Percentiles rank a stretch among this genome's conserved stretches.
Evolutionary conservation across 306 rosid species (phyloP).

Genomic region (Prunus fruticosa): DNA sequence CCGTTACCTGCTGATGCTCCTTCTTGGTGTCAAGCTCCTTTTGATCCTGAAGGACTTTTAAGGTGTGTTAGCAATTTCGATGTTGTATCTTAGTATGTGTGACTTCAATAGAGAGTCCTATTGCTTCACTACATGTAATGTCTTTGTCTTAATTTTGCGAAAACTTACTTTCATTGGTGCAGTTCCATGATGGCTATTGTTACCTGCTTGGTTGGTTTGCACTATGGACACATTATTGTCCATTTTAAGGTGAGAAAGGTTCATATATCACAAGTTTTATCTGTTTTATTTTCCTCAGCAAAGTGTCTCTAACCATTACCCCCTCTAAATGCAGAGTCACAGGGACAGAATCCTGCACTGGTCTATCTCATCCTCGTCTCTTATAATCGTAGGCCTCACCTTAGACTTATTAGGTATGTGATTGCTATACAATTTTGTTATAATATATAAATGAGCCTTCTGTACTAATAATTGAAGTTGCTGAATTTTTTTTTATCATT

Average conservation of each 20-base stretch:
- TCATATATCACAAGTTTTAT: not conserved
- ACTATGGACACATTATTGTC: constrained; percentile 80
- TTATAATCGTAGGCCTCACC: constrained; percentile 53
- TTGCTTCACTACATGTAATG: not conserved
- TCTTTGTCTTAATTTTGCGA: not conserved
- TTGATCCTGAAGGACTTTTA: constrained; percentile 95
- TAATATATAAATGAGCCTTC: not conserved
- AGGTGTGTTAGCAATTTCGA: constrained; percentile 41
- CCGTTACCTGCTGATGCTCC: constrained; percentile 91
- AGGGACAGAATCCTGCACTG: constrained; percentile 69
- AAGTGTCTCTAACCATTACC: not conserved
- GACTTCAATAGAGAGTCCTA: not conserved
- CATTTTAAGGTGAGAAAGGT: constrained; percentile 49
- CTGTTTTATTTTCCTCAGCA: not conserved
- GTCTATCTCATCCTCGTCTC: constrained; percentile 67
- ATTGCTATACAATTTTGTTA: not conserved
- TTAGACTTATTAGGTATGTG: constrained; percentile 63
- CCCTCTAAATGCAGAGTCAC: constrained; percentile 40
- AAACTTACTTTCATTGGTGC: constrained; percentile 7
- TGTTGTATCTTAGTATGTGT: not conserved
- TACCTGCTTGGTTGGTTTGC: constrained; percentile 93
- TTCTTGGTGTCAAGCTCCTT: constrained; percentile 98
- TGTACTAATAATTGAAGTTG: not conserved
- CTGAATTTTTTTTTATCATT: not conserved
- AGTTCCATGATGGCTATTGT: constrained; percentile 92